phyloP scores from a whole-genome alignment of 306 rosid species.

The Carpinus fangiana region DNA sequence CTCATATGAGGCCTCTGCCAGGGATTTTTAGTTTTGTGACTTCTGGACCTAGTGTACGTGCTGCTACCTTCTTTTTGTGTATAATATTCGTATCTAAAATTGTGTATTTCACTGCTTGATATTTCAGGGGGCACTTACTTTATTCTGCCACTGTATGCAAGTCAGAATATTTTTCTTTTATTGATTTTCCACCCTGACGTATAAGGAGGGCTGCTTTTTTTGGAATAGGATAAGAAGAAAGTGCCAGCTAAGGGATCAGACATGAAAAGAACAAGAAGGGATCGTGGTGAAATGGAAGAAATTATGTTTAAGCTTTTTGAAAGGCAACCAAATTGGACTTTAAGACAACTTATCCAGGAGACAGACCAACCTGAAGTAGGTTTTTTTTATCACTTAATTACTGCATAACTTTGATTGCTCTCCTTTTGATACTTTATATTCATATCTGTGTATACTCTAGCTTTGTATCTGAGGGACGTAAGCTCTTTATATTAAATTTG shows the following conservation, averaged over 20 bases:
- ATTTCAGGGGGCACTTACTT: constrained; percentile 8
- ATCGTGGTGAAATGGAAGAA: constrained; percentile 83
- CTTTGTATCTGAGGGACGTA: not conserved
- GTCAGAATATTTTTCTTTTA: constrained; percentile 1
- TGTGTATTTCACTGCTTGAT: constrained; percentile 11
- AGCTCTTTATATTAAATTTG: not conserved
- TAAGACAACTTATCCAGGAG: constrained; percentile 74
- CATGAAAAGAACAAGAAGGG: constrained; percentile 76
- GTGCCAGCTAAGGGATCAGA: constrained; percentile 52
- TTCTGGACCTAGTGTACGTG: constrained; percentile 54
- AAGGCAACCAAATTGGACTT: constrained; percentile 72
- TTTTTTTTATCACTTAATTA: not conserved
- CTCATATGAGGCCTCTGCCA: constrained; percentile 83
- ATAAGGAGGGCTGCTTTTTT: constrained; percentile 27
- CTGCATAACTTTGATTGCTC: not conserved
- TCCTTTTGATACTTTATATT: not conserved
- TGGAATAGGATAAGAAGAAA: constrained; percentile 80
- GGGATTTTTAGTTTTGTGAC: constrained; percentile 54
- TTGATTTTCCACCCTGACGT: constrained; percentile 8
- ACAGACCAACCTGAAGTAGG: constrained; percentile 96
- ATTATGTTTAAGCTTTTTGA: constrained; percentile 85
- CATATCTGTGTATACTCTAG: not conserved
- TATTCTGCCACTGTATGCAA: constrained; percentile 4
- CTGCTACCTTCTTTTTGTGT: constrained; percentile 24
- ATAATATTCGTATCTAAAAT: constrained; percentile 3